Conservation (phyloP, 352 stramenopile genomes). For the Phytophthora pinifolia region DNA sequence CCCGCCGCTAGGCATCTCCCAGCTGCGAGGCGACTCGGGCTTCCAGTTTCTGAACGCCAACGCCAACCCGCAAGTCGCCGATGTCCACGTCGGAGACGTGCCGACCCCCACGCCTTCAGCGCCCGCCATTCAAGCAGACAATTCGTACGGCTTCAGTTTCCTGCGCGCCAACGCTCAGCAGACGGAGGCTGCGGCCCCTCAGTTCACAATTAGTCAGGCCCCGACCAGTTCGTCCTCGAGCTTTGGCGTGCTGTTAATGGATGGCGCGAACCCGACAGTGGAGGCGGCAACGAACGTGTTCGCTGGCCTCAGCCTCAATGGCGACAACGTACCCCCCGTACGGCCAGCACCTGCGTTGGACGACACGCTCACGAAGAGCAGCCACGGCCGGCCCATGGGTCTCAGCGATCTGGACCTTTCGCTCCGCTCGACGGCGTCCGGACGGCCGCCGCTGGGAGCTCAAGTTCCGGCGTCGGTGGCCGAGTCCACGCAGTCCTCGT, state of each 20-base stretch:
- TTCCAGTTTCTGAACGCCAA: constrained; percentile 51
- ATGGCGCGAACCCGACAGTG: constrained; percentile 8
- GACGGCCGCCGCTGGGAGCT: constrained; percentile 6
- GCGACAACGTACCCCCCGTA: constrained; percentile 9
- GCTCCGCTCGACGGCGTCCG: constrained; percentile 32
- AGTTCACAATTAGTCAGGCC: constrained; percentile 21
- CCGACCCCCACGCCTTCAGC: constrained; percentile 9
- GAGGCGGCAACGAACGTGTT: constrained; percentile 47
- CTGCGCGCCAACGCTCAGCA: constrained; percentile 31
- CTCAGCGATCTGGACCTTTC: constrained; percentile 46
- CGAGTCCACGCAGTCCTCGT: constrained; percentile 43
- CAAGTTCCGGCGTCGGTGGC: constrained; percentile 1
- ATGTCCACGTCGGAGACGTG: constrained; percentile 23
- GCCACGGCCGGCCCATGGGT: constrained; percentile 45
- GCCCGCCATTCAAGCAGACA: constrained; percentile 20
- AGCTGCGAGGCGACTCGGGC: constrained; percentile 35
- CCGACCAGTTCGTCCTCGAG: constrained; percentile 39
- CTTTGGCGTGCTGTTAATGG: constrained; percentile 37
- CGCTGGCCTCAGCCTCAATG: constrained; percentile 50
- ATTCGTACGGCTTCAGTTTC: constrained; percentile 54
- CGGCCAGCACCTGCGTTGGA: constrained; percentile 28
- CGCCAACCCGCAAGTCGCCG: constrained; percentile 22
- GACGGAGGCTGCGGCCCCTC: constrained; percentile 1
- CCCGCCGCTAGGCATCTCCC: constrained; percentile 36
- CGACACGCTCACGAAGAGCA: constrained; percentile 40